Evolutionary conservation across 176 grass and related monocot species (phyloP).

Genomic region (Dendrocalamus sinicus): DNA sequence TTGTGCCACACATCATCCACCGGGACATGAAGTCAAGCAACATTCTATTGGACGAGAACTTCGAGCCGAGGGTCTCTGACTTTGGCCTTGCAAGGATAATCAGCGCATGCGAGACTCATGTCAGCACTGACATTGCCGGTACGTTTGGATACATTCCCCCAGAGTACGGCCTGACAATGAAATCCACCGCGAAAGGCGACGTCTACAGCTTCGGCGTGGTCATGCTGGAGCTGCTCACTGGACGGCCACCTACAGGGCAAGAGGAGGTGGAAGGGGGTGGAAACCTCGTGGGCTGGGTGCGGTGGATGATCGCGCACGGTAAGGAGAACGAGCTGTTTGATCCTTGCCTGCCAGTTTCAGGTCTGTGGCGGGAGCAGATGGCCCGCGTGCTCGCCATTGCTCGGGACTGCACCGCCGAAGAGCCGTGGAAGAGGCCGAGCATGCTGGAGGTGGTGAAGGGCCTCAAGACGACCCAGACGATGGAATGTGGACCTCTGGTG

Average conservation of each 20-base stretch:
- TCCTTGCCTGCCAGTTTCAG: conserved; percentile 57
- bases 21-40: conserved; percentile 98
- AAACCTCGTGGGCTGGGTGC: conserved; percentile 89
- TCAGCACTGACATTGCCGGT: conserved; percentile 90
- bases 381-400: conserved; percentile 62
- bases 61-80: conserved; percentile 93
- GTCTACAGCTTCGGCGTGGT: conserved; percentile 96
- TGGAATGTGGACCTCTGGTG: conserved; percentile 62
- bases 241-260: conserved; percentile 82
- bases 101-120: conserved; percentile 96
- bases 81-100: conserved; percentile 97
- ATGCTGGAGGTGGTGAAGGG: conserved; percentile 91
- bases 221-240: conserved; percentile 90
- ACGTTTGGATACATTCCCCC: conserved; percentile 93
- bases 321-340: conserved; percentile 77
- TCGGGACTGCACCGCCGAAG: conserved; percentile 63
- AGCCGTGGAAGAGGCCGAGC: conserved; percentile 84
- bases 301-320: conserved; percentile 68
- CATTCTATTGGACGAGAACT: conserved; percentile 79
- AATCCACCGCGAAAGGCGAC: conserved; percentile 80
- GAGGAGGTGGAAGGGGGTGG: conserved; percentile 86
- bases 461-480: conserved; percentile 61
- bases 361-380: conserved; percentile 73
- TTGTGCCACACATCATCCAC: conserved; percentile 97
- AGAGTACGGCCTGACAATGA: conserved; percentile 87